Percentiles rank a stretch among this genome's conserved stretches.
phyloP scores from a whole-genome alignment of 2,329 filamentous ascomycete species.

The Fusarium pseudocircinatum region DNA sequence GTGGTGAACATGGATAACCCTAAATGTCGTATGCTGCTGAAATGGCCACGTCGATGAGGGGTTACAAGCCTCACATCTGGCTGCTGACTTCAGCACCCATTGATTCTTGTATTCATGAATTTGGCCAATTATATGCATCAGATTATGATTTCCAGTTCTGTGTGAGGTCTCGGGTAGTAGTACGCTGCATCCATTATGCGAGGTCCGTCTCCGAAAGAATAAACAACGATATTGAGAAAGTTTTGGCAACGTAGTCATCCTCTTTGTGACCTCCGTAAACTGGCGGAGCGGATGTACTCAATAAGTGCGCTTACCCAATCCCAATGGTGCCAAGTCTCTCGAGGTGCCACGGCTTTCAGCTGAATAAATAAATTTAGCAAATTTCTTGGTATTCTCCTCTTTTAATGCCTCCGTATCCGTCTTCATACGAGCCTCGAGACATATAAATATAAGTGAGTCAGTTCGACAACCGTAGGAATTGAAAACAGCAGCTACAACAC shows the following conservation, averaged over 20 bases:
- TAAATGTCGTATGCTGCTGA: not conserved
- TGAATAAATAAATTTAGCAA: not conserved
- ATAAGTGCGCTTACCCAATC: not conserved
- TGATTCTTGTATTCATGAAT: not conserved
- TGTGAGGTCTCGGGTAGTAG: not conserved
- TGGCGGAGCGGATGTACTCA: not conserved
- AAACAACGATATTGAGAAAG: not conserved
- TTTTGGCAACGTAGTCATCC: too few species aligned
- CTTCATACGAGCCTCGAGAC: not conserved
- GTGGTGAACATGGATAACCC: not conserved
- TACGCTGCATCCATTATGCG: rapidly evolving
- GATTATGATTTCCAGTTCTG: not conserved
- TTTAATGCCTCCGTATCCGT: not conserved
- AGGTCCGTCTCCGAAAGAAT: not conserved
- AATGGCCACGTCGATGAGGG: not conserved
- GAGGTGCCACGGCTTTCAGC: not conserved
- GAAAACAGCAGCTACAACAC: not conserved
- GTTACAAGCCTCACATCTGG: not conserved
- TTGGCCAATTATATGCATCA: not conserved
- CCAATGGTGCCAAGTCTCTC: not conserved
- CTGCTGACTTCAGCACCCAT: not conserved
- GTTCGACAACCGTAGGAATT: not conserved
- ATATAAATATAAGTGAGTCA: not conserved
- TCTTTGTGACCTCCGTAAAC: not conserved
- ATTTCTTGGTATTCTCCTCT: rapidly evolving